These are phyloP conservation scores for Erodium trifolium DNA, from an alignment of 441 rosid species.

Conservation along the genomic window DNA sequence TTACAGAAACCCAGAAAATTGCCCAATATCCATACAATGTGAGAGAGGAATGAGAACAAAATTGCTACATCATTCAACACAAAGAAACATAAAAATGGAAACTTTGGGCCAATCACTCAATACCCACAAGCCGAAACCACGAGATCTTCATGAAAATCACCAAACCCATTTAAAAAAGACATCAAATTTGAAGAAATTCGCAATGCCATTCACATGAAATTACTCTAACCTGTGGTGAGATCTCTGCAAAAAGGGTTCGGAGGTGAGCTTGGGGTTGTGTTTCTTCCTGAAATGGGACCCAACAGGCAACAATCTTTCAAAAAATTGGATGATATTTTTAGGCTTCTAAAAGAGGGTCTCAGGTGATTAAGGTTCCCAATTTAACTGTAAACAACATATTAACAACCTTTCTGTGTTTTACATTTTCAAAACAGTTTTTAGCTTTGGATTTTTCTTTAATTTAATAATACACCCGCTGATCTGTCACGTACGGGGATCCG, in stretches of 20 bases:
- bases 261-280: not conserved
- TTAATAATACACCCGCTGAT: not conserved
- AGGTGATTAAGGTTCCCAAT: not conserved
- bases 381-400: conserved; percentile 3
- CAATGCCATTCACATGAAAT: conserved; percentile 3
- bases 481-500: too few species aligned
- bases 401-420: conserved; percentile 2
- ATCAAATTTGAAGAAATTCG: not conserved
- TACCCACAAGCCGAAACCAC: not conserved
- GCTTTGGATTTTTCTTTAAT: not conserved
- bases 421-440: not conserved
- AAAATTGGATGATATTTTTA: not conserved
- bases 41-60: not conserved
- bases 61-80: not conserved
- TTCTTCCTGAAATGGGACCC: not conserved
- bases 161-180: too few species aligned
- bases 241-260: not conserved
- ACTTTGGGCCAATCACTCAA: not conserved
- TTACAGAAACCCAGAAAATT: not conserved
- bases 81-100: not conserved
- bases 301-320: not conserved
- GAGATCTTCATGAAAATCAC: too few species aligned
- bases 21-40: not conserved
- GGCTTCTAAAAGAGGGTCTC: not conserved
- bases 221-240: not conserved